These are phyloP conservation scores for Mortierella sp. DNA, from an alignment of 371 early-diverging fungal genomes.

Conservation along the genomic window DNA sequence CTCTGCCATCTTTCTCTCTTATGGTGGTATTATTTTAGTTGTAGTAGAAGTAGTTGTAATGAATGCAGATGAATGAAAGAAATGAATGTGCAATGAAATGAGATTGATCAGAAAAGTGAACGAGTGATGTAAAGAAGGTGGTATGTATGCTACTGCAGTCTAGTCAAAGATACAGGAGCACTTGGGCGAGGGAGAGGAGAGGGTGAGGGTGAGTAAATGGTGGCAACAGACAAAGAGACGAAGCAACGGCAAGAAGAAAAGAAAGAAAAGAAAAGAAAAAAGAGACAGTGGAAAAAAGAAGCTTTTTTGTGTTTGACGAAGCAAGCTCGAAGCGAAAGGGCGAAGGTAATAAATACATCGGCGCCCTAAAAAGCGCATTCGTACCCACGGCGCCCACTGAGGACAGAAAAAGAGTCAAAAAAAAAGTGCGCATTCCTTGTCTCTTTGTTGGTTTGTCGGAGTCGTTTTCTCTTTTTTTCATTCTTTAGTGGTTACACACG, in stretches of 20 bases:
- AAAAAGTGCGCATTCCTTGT: not conserved
- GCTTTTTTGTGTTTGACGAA: not conserved
- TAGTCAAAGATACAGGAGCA: too few species aligned
- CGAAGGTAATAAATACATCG: not conserved
- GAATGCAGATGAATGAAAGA: not conserved
- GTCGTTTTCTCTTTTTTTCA: not conserved
- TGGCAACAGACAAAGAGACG: not conserved
- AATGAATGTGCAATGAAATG: too few species aligned
- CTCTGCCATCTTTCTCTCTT: conserved; percentile 16
- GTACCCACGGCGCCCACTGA: too few species aligned
- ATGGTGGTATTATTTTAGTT: not conserved
- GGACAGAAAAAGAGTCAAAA: too few species aligned
- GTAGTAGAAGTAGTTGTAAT: not conserved
- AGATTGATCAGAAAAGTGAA: too few species aligned
- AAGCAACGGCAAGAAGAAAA: not conserved
- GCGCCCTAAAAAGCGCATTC: too few species aligned
- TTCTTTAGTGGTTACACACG: too few species aligned
- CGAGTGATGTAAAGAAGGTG: too few species aligned
- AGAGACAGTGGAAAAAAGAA: not conserved
- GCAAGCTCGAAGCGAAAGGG: not conserved
- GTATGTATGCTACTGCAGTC: too few species aligned
- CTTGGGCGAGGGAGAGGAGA: not conserved
- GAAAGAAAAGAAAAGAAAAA: not conserved
- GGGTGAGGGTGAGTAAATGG: not conserved
- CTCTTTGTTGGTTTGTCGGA: not conserved